phyloP scores from a whole-genome alignment of 345 rosid species.

The Balakata baccata region DNA sequence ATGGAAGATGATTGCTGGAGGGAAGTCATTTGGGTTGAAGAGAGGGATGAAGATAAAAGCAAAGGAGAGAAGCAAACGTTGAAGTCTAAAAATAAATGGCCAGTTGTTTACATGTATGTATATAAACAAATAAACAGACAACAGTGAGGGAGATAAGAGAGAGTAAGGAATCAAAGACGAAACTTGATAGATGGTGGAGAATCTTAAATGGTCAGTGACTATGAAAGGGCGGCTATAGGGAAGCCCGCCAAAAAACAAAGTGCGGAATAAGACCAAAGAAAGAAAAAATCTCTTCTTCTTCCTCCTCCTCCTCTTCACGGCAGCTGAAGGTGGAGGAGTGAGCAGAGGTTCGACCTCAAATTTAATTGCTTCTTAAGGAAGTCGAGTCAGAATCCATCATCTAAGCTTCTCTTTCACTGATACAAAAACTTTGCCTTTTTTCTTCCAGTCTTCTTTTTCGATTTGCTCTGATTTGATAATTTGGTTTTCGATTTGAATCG shows the following conservation, averaged over 20 bases:
- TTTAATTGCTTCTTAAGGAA: no score
- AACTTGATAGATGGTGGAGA: constrained; percentile 25
- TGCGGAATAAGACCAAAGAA: no score
- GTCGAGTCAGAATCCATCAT: no score
- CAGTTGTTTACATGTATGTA: not conserved
- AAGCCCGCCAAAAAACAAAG: no score
- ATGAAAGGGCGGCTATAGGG: not conserved
- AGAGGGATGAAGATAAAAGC: not conserved
- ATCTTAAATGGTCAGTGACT: not conserved
- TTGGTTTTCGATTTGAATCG: no score
- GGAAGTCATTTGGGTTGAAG: constrained; percentile 43
- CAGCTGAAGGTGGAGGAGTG: no score
- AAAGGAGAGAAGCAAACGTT: constrained; percentile 15
- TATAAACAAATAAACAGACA: not conserved
- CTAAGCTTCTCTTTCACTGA: no score
- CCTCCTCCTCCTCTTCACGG: not conserved
- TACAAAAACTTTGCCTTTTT: no score
- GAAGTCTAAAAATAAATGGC: constrained; percentile 6
- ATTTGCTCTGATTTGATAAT: no score
- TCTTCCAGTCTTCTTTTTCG: no score
- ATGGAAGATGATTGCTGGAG: constrained; percentile 45
- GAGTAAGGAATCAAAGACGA: constrained; percentile 34
- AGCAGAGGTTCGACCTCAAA: no score
- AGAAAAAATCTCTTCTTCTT: no score
- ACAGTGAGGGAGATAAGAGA: not conserved